Conservation (phyloP, 169 alveolate genomes). For the Eimeria zaria region DNA sequence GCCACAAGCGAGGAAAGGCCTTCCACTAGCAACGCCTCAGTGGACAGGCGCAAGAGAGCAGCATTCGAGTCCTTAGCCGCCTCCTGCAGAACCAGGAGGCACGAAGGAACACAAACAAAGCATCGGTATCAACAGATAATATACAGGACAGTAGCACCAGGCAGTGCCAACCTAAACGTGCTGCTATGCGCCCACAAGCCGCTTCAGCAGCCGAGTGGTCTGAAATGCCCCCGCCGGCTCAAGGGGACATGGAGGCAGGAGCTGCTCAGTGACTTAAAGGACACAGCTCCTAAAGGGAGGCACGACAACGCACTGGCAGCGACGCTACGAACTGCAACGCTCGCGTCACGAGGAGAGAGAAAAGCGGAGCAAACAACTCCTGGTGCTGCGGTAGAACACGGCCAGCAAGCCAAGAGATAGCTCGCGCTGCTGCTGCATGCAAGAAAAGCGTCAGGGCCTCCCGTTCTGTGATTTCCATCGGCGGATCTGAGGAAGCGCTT, state of each 20-base stretch:
- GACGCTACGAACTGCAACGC: slow-evolving; percentile 63
- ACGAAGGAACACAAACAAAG: neutral
- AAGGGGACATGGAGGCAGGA: neutral
- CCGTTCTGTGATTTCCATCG: neutral
- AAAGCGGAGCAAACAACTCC: slow-evolving; percentile 67
- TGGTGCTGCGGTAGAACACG: slow-evolving; percentile 53
- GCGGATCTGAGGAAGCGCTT: neutral
- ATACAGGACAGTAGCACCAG: no score
- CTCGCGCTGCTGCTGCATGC: slow-evolving; percentile 61
- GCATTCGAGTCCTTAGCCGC: slow-evolving; percentile 58
- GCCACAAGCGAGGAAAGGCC: slow-evolving; percentile 69
- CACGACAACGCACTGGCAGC: slow-evolving; percentile 28
- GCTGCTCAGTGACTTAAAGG: neutral
- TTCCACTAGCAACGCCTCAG: slow-evolving; percentile 70
- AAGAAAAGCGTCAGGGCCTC: slow-evolving; percentile 59
- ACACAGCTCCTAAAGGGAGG: neutral
- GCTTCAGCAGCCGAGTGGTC: neutral
- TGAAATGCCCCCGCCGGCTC: neutral
- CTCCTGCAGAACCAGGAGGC: slow-evolving; percentile 9
- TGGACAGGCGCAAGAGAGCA: slow-evolving; percentile 28
- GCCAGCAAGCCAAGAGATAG: slow-evolving; percentile 71
- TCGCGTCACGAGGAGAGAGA: slow-evolving; percentile 43
- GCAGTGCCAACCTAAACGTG: neutral
- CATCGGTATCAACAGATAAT: neutral
- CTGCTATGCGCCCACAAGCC: neutral